A percentile compares a stretch with the other conserved stretches of the same genome.
These are phyloP conservation scores for Aspergillus chevalieri DNA, from an alignment of 2,329 filamentous ascomycete species.

Conservation along the genomic window DNA sequence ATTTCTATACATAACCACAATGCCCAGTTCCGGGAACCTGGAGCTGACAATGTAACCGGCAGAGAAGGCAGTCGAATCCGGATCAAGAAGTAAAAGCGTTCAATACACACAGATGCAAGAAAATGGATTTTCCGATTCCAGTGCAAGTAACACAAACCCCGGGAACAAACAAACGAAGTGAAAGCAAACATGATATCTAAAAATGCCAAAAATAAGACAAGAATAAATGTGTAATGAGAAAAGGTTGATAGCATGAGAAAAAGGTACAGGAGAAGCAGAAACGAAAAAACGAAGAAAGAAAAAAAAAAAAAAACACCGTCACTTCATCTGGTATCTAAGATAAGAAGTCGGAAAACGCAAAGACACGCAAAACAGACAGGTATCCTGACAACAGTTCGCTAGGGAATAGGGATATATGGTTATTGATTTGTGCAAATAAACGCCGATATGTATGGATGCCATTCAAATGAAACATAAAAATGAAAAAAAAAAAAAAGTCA, in stretches of 20 bases:
- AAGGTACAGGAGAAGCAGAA: not conserved
- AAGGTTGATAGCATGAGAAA: not conserved
- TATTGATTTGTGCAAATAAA: not conserved
- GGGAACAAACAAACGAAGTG: not conserved
- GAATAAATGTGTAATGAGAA: not conserved
- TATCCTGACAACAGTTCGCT: conserved; percentile 3
- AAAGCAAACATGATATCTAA: conserved; percentile 9
- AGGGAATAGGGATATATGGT: not conserved
- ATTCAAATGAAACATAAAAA: too few relatives aligned
- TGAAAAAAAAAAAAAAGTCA: not conserved
- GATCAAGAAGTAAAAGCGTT: too few relatives aligned
- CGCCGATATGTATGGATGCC: conserved; percentile 1
- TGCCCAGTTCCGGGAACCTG: too few relatives aligned
- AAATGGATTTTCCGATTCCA: not conserved
- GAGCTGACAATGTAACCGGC: too few relatives aligned
- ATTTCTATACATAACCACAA: too few relatives aligned
- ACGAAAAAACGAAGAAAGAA: not conserved
- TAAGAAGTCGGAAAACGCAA: conserved; percentile 13
- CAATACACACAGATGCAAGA: too few relatives aligned
- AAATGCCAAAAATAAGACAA: conserved; percentile 1
- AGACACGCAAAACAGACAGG: conserved; percentile 4
- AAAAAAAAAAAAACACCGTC: not conserved
- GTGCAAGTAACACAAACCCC: conserved; percentile 1
- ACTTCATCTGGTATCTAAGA: conserved; percentile 22
- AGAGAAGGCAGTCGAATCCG: too few relatives aligned